phyloP scores from a whole-genome alignment of 2,329 filamentous ascomycete species.

The Hymenoscyphus repandus region DNA sequence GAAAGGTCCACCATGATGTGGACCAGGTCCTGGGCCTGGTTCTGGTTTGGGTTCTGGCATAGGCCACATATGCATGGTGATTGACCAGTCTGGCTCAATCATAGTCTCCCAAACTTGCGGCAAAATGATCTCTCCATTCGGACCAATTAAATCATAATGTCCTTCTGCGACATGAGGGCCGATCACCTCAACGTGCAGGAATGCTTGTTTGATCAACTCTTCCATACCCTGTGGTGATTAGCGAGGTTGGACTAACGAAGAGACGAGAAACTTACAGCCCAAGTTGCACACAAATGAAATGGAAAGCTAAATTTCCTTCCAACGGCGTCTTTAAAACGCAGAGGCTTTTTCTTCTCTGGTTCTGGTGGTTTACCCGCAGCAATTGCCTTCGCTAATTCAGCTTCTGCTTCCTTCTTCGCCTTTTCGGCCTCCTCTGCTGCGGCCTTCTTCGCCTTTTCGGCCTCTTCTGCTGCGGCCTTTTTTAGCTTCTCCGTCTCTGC shows the following conservation, averaged over 20 bases:
- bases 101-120: constrained; percentile 78
- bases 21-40: constrained; percentile 13
- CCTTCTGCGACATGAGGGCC: constrained; percentile 72
- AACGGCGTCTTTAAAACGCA: constrained; percentile 77
- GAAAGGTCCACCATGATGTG: neutral
- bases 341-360: constrained; percentile 10
- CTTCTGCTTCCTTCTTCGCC: constrained; percentile 2
- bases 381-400: constrained; percentile 3
- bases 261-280: constrained; percentile 55
- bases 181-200: constrained; percentile 70
- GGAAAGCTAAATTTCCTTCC: constrained; percentile 89
- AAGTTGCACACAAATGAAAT: constrained; percentile 76
- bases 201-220: constrained; percentile 78
- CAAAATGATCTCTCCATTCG: constrained; percentile 77
- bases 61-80: constrained; percentile 65
- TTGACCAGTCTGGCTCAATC: constrained; percentile 69
- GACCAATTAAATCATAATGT: constrained; percentile 75
- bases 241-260: constrained; percentile 9
- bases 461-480: constrained; percentile 3
- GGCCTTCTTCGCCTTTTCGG: constrained; percentile 3
- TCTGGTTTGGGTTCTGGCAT: constrained; percentile 40
- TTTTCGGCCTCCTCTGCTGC: constrained; percentile 3
- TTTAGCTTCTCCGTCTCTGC: constrained; percentile 9
- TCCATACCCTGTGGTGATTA: constrained; percentile 66
- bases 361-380: constrained; percentile 2